Base-by-base conservation (phyloP, 306 rosid genomes). In the Mimosa pudica region DNA sequence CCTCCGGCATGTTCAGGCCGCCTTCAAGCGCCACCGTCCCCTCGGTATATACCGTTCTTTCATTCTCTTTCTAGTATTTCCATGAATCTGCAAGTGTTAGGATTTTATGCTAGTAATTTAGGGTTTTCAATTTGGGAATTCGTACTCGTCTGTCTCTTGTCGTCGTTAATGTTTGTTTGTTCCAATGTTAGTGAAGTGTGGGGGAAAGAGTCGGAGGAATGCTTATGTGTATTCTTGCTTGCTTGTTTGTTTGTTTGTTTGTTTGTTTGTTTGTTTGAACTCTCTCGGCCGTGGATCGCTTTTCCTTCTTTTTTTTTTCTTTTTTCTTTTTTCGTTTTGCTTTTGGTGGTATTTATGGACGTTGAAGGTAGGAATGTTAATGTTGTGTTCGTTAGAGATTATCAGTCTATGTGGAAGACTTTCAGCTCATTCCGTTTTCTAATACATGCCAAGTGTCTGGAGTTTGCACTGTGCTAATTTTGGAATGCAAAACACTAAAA, bases 1-100 rank as follows among this genome's bases (percentile, higher is more conserved):
- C 57, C 86, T 73, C 72, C 82, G 70, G 70, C 81, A 79, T 79
- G 85, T 85, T 79, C 88, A 85, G 60, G 88, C 88, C 73, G 88
- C 85, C 79, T 48, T 85, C 82, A 85, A 85, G 66, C 88, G 88
- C 7, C 86, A 82, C 73, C 88, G 88, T 24, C 85, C 88, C 41
- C 73, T 79, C 57, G 88, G 83, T 83, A 81, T 18, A 54, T 17
- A 38, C 16, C 33, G 16, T 72, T 4, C 64, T 52, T 24, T 24
- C 30, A 24, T 24, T 24, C 30, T 24, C 30, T 24, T 24, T 24
- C 30, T 24, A 24, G 0, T 24, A 24, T 24, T 24, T 24, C 13
- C 11, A 58, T 57, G 67, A 57, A 57, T 41, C 54, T 74, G 33
- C 41, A 74, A 36, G 11, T 42, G 6, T 30, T 11, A 16, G 68